Evolutionary conservation across 2,329 filamentous ascomycete species (phyloP).

Genomic region (Cordyceps pruinosa): DNA sequence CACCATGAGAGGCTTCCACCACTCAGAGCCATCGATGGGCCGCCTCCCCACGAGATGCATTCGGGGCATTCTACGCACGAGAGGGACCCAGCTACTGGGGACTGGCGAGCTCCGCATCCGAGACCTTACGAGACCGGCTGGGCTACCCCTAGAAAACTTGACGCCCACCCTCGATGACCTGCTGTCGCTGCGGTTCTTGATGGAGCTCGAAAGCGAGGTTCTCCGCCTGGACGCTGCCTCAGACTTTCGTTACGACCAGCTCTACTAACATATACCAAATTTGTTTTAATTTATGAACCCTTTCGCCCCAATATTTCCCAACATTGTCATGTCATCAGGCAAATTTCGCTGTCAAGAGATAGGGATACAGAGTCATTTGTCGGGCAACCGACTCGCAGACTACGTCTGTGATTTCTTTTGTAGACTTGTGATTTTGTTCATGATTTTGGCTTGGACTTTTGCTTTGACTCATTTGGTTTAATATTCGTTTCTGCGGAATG

Average conservation of each 20-base stretch:
- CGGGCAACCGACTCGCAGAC: conserved; percentile 8
- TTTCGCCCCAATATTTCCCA: not conserved
- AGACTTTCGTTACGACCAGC: not conserved
- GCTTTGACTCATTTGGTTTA: not conserved
- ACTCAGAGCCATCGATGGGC: conserved; percentile 38
- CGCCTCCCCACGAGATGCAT: conserved; percentile 17
- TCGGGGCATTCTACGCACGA: conserved; percentile 25
- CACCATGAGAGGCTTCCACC: conserved; percentile 41
- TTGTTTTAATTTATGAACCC: conserved; percentile 5
- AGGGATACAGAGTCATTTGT: conserved; percentile 4
- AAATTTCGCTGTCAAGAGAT: not conserved
- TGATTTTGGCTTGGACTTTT: not conserved
- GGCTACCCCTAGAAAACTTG: conserved; percentile 23
- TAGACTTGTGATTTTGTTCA: not conserved
- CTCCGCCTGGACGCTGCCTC: not conserved
- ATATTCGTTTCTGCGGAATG: not conserved
- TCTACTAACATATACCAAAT: not conserved
- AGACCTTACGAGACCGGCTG: conserved; percentile 29
- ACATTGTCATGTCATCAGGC: not conserved
- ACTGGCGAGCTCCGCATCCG: conserved; percentile 28
- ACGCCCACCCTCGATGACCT: not conserved
- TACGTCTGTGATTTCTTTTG: not conserved
- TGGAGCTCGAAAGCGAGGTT: not conserved
- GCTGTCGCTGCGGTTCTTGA: too few species aligned
- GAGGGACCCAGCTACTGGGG: conserved; percentile 29